Evolutionary conservation across 495 filamentous ascomycete genomes (phyloP), one percentile per base, ranked within the genome.

Genomic region (Penicillium parvum): DNA sequence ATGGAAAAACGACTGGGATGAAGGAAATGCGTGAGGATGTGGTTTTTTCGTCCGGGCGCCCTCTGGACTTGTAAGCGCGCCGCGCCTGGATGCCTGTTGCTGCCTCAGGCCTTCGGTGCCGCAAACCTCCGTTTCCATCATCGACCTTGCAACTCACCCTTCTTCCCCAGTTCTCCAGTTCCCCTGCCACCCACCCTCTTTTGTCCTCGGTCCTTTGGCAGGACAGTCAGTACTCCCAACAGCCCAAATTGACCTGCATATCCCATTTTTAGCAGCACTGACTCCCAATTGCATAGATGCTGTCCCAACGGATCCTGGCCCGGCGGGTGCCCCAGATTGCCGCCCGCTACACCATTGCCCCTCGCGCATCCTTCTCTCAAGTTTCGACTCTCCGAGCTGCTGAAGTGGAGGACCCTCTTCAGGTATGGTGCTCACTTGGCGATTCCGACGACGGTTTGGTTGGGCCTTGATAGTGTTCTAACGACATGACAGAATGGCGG

Each of bases 321-420:
- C 62, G 68, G 62, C 68, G 68, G 52, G 60, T 73, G 57, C 64
- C 68, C 39, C 65, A 69, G 63, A 57, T 65, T 48, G 64, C 64
- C 45, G 60, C 57, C 41, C 65, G 67, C 65, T 61, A 66, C 64
- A 63, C 72, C 67, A 61, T 58, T 55, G 61, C 67, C 72, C 66
- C 78, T 74, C 62, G 70, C 68, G 59, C 73, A 63, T 46, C 69
- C 32, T 61, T 76, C 40, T 78, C 69, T 60, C 78, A 67, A 71
- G 66, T 63, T 62, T 70, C 64, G 33, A 62, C 58, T 40, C 64
- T 73, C 16, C 68, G 68, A 21, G 72, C 84, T 53, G 77, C 69
- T 32, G 81, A 84, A 29, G 65, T 77, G 28, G 79, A 88, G 40
- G 89, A 95, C 57, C 88, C 88, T 34, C 67, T 75, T 25, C 83